Evolutionary conservation across 345 rosid species (phyloP).

Genomic region (Crucihimalaya himalaica): DNA sequence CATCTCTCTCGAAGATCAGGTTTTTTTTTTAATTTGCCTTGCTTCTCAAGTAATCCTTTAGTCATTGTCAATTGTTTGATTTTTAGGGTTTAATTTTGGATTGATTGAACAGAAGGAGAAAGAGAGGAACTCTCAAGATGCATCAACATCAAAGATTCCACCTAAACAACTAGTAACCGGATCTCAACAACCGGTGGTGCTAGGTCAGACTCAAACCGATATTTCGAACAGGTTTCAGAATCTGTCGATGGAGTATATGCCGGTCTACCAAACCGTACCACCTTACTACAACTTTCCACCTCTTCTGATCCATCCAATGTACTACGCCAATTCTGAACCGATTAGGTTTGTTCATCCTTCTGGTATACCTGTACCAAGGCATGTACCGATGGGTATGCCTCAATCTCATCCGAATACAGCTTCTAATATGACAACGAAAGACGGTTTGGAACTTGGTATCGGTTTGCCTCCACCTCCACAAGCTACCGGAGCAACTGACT

Average conservation of each 20-base stretch:
- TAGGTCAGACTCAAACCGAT: conserved; percentile 27
- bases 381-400: conserved; percentile 30
- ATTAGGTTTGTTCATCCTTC: conserved; percentile 39
- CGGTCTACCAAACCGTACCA: conserved; percentile 30
- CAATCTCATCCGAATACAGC: conserved; percentile 15
- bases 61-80: not conserved
- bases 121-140: conserved; percentile 19
- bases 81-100: not conserved
- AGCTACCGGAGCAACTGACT: conserved; percentile 27
- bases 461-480: conserved; percentile 31
- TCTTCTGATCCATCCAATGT: conserved; percentile 31
- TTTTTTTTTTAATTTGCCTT: not conserved
- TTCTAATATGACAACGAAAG: conserved; percentile 21
- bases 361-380: conserved; percentile 41
- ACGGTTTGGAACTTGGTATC: conserved; percentile 26
- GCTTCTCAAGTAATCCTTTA: conserved; percentile 1
- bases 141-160: conserved; percentile 12
- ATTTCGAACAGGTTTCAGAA: conserved; percentile 35
- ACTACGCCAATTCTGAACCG: conserved; percentile 23
- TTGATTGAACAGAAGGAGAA: conserved; percentile 12
- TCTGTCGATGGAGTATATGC: conserved; percentile 30
- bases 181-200: conserved; percentile 26
- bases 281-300: conserved; percentile 22
- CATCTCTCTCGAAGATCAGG: conserved; percentile 40
- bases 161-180: conserved; percentile 13